A percentile compares a stretch with the other conserved stretches of the same genome.
Conservation (phyloP, 192 early-diverging fungal genomes). For the Backusella psychrophila region DNA sequence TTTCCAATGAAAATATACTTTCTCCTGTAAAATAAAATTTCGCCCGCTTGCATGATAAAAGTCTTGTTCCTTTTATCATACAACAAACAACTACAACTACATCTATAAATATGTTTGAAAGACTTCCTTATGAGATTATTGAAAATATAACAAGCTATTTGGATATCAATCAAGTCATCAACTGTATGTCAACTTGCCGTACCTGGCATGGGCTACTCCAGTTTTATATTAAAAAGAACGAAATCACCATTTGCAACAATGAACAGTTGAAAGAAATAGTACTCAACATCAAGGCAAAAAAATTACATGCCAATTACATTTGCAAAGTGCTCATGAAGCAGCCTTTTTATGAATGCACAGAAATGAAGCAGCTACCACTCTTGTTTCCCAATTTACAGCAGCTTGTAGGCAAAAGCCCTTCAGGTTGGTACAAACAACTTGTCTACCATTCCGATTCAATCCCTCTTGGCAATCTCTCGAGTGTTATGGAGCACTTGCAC, state of each 20-base stretch:
- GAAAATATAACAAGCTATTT: background rate
- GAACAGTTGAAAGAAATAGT: background rate
- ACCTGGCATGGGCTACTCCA: background rate
- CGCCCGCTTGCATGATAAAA: too few relatives aligned
- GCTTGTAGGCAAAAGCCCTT: background rate
- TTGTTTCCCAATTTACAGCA: conserved; percentile 6
- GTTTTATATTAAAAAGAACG: background rate
- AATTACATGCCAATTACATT: background rate
- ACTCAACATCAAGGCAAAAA: background rate
- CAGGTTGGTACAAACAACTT: background rate
- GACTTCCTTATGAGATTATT: background rate
- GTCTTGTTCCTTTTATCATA: too few relatives aligned
- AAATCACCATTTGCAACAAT: background rate
- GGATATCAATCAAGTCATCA: background rate
- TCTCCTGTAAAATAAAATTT: too few relatives aligned
- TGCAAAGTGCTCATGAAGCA: background rate
- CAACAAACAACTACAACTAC: too few relatives aligned
- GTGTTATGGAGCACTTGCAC: background rate
- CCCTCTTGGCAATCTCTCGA: background rate
- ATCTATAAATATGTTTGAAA: background rate
- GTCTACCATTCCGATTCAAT: background rate
- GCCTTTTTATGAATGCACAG: background rate
- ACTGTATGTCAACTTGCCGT: background rate
- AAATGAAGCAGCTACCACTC: background rate
- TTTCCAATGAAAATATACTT: too few relatives aligned